Evolutionary conservation across 768 basidiomycete species (phyloP), one percentile per base, ranked within the genome.

Genomic region (Lactarius sp.): DNA sequence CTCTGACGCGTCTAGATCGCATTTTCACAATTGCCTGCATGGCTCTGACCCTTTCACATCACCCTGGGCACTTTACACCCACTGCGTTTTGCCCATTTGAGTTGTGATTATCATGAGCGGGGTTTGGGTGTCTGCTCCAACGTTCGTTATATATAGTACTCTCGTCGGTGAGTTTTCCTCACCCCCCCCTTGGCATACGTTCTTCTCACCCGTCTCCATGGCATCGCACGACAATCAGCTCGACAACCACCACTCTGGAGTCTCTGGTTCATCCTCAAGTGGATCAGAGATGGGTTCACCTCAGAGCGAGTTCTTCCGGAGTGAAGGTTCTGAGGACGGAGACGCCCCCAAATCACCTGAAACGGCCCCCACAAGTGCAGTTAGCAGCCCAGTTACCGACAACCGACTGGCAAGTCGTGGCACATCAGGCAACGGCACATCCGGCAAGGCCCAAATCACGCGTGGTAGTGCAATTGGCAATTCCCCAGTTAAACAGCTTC

Each of bases 111-210:
- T 14, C 59, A 60, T 20, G 33, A 39, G 22, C 34, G 37, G 27
- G 44, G 53, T 49, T 54, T 37, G 37, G n/a, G 16, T 27, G 20
- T 5, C 49, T 41, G 14, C 22, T 27, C 39, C 41, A 41, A 37
- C 41, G 34, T 37, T 39, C 12, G 20, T 44, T 13, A 13, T 62
- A 62, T n/a, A 62, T 62, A 62, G 51, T 39, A 14, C 61, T 14
- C 4, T 9, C 4, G 34, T 10, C 27, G 9, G 20, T 14, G 42
- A 1, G 39, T 13, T 13, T 22, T 46, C 62, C 37, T 6, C 14
- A 14, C 22, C 18, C 47, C 52, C 39, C 39, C 7, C 31, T 20
- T 27, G 27, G 6, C 34, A 10, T 18, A n/a, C 22, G 33, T 46
- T 20, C 14, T 56, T 46, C 54, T 33, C 16, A 42, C 13, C 13